Evolutionary conservation across 306 rosid species (phyloP).

Genomic region (Medicago arabica): DNA sequence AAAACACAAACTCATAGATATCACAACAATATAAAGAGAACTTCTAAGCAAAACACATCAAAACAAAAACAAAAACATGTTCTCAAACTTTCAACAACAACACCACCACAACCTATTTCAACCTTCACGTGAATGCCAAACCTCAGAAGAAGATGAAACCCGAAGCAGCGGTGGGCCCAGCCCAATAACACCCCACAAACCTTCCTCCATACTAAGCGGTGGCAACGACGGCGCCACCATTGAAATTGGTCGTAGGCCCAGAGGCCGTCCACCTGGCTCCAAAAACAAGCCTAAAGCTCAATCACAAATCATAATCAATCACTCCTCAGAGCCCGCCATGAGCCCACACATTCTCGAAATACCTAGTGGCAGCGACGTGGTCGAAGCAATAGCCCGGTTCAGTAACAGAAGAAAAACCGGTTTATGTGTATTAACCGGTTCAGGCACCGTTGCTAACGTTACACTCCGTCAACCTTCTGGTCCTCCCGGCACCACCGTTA

Average conservation of each 20-base stretch:
- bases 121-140: constrained; percentile 55
- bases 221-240: constrained; percentile 59
- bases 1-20: neutral
- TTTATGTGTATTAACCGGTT: constrained; percentile 63
- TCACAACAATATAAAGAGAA: too few relatives aligned
- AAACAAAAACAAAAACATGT: constrained; percentile 55
- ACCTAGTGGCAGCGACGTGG: constrained; percentile 65
- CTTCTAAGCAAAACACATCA: constrained; percentile 1
- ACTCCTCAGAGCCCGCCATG: constrained; percentile 67
- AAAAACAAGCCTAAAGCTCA: constrained; percentile 77
- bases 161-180: constrained; percentile 54
- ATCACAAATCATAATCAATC: constrained; percentile 50
- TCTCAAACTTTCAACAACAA: constrained; percentile 64
- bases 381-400: constrained; percentile 65
- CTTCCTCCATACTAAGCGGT: neutral
- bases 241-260: constrained; percentile 63
- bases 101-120: constrained; percentile 49
- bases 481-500: constrained; percentile 59
- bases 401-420: constrained; percentile 66
- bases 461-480: constrained; percentile 68
- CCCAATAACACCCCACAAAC: constrained; percentile 17
- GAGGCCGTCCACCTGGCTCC: constrained; percentile 94
- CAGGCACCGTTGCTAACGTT: constrained; percentile 73
- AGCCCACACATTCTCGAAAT: constrained; percentile 77
- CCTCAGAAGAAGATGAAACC: constrained; percentile 68